Base-by-base conservation (phyloP, 2,329 filamentous ascomycete genomes). In the Talaromyces albobiverticillius region DNA sequence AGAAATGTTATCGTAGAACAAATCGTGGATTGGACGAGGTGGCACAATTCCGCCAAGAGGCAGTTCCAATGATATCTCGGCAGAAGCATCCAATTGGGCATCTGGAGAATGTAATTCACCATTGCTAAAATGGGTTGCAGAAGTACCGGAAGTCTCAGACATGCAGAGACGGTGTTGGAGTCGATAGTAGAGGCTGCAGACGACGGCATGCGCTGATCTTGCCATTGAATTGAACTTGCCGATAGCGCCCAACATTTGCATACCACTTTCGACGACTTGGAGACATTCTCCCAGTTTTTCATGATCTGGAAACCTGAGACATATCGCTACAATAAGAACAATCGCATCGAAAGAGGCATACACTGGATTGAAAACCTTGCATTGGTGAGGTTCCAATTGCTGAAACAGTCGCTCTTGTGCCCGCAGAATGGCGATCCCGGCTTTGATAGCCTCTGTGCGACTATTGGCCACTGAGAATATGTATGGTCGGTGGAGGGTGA, bases 341-440 rank as follows among this genome's bases (percentile, higher is more conserved):
- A 61, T 55, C 3, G 60, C 59, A 53, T 62, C 59, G 20, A 62
- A 61, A 31, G 58, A 59, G 14, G 60, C 56, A 36, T 60, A 62
- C 20, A 62, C 55, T 4, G 52, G 46, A 42, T 59, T 62, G 16
- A 62, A 61, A 8, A 61, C 53, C 23, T 57, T 60, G 43, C 53
- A 46, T 7, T 61, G 54, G 20, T 45, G 49, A n/a, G 48, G 55
- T 36, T 61, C 46, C 31, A 49, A 53, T 32, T 52, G 20, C 14
- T 54, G 8, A 38, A 61, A 59, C 9, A 62, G 47, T 51, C 58
- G 55, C 29, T 57, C 55, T 25, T 62, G 60, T 14, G 55, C 45
- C 32, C 18, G 29, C 25, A 58, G 53, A 57, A 62, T 59, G 41
- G 32, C 26, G 22, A 59, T 46, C 20, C 57, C 57, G 31, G 59